Conservation (phyloP, 257 asterid species). For the Nicotiana paniculata region DNA sequence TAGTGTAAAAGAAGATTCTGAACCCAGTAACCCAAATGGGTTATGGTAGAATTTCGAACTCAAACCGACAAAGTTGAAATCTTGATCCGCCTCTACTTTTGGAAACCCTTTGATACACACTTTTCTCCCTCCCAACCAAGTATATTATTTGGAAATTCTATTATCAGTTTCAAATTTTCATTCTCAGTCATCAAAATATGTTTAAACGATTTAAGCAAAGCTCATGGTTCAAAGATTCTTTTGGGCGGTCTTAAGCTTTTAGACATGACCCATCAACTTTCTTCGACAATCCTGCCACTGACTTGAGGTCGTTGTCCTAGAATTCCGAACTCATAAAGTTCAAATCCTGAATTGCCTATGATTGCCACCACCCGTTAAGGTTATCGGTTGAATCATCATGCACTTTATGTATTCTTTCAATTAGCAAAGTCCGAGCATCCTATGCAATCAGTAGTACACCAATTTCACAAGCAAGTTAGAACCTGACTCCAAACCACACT, state of each 20-base stretch:
- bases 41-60: too few species aligned
- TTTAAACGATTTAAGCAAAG: neutral
- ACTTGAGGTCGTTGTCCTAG: neutral
- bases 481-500: slow-evolving; percentile 33
- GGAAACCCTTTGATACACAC: slow-evolving; percentile 32
- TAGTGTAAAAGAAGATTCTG: too few species aligned
- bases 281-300: slow-evolving; percentile 61
- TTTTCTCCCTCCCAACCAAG: slow-evolving; percentile 33
- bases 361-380: neutral
- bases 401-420: neutral
- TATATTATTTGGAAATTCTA: slow-evolving; percentile 33
- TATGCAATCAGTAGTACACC: slow-evolving; percentile 23
- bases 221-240: neutral
- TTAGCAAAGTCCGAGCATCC: slow-evolving; percentile 27
- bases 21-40: too few species aligned
- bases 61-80: too few species aligned
- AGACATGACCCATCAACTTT: slow-evolving; percentile 35
- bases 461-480: slow-evolving; percentile 34
- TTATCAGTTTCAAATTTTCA: slow-evolving; percentile 10
- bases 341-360: too few species aligned
- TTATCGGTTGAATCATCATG: neutral
- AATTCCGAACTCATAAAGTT: too few species aligned
- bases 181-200: neutral
- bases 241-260: slow-evolving; percentile 15
- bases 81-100: neutral